These are phyloP conservation scores for Zygnema circumcarinatum DNA, from an alignment of 139 green algal species.

Conservation along the genomic window DNA sequence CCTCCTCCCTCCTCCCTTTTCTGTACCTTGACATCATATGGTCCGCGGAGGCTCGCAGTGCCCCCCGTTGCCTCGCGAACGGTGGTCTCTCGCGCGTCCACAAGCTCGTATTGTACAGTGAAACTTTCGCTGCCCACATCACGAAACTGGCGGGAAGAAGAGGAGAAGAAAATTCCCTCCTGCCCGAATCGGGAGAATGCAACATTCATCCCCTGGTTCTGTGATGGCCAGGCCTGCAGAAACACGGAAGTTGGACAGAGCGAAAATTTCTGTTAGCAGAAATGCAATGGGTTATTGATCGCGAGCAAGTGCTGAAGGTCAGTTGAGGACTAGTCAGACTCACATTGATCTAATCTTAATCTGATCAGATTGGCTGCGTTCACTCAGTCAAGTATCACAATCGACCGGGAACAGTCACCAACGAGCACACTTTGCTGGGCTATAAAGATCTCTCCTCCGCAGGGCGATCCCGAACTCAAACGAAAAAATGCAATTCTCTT, in stretches of 20 bases:
- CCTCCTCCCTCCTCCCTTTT: background rate
- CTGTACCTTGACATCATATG: constrained; percentile 37
- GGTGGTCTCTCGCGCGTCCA: constrained; percentile 53
- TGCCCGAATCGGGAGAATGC: constrained; percentile 72
- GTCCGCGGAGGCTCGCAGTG: background rate
- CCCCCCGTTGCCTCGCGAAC: background rate
- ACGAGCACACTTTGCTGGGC: no score
- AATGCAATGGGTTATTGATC: background rate
- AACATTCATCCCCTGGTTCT: constrained; percentile 76
- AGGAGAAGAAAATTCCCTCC: constrained; percentile 76
- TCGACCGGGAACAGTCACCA: no score
- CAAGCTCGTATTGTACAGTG: constrained; percentile 65
- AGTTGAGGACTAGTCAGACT: background rate
- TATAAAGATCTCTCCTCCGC: no score
- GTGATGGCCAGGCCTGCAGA: constrained; percentile 54
- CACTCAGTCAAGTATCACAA: no score
- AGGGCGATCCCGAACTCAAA: no score
- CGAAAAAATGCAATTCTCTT: no score
- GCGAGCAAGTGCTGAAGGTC: background rate
- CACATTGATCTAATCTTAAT: background rate
- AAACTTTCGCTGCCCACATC: constrained; percentile 83
- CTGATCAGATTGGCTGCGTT: background rate
- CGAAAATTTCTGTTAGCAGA: background rate
- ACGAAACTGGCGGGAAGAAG: constrained; percentile 62
- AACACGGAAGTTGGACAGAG: background rate